Evolutionary conservation across 2,329 filamentous ascomycete species (phyloP).

Genomic region (Beauveria pseudobassiana): DNA sequence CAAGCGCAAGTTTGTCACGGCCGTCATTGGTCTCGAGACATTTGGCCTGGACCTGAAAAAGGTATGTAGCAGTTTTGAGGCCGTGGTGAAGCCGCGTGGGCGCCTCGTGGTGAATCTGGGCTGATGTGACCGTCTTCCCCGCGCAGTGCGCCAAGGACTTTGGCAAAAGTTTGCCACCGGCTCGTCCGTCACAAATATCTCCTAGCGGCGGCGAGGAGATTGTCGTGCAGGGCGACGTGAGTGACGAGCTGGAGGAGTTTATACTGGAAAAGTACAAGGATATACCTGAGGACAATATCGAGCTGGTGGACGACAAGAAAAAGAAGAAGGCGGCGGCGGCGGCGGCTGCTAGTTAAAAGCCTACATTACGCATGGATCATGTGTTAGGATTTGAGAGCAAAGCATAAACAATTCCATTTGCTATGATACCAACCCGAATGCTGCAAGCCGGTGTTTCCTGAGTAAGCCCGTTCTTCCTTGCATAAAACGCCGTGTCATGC

Average conservation of each 20-base stretch:
- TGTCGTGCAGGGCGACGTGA: conserved; percentile 94
- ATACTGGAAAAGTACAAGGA: conserved; percentile 80
- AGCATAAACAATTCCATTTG: conserved; percentile 5
- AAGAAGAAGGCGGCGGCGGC: conserved; percentile 47
- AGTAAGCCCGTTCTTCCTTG: not conserved
- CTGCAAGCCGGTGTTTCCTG: conserved; percentile 4
- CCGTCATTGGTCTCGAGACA: conserved; percentile 81
- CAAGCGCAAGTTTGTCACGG: conserved; percentile 94
- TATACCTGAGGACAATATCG: conserved; percentile 91
- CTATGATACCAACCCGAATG: conserved; percentile 2
- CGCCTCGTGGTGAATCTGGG: no score
- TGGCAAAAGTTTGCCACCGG: conserved; percentile 98
- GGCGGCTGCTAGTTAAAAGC: conserved; percentile 15
- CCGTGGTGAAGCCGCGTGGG: no score
- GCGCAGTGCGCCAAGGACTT: conserved; percentile 75
- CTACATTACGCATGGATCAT: not conserved
- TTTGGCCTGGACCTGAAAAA: conserved; percentile 94
- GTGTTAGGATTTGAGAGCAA: not conserved
- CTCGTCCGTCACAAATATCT: conserved; percentile 81
- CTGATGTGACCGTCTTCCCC: not conserved
- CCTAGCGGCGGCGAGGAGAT: conserved; percentile 88
- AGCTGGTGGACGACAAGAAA: conserved; percentile 93
- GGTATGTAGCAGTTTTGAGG: conserved; percentile 26
- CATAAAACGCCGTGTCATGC: conserved; percentile 6
- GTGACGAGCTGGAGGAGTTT: conserved; percentile 89